Conservation (phyloP, 176 grass and related monocot genomes). For the Triticum urartu region DNA sequence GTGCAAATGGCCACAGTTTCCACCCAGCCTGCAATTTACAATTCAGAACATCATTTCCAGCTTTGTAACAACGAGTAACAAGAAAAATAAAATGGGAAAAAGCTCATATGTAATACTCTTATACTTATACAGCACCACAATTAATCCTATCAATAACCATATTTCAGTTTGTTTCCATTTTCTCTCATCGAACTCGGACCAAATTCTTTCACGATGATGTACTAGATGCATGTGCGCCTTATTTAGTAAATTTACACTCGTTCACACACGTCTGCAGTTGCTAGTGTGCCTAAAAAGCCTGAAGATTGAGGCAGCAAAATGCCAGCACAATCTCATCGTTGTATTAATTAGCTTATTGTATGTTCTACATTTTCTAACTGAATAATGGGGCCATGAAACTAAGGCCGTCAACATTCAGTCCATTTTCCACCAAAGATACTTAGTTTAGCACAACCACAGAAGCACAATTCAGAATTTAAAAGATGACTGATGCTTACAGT, state of each 20-base stretch:
- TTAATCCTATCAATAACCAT: not conserved
- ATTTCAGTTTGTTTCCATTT: not conserved
- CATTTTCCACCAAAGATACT: not conserved
- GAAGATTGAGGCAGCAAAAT: not conserved
- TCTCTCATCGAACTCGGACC: not conserved
- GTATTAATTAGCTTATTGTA: not conserved
- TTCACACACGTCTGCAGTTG: not conserved
- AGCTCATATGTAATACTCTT: not conserved
- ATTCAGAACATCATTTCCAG: not conserved
- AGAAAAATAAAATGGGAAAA: not conserved
- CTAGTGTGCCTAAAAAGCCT: not conserved
- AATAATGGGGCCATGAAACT: not conserved
- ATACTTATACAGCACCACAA: not conserved
- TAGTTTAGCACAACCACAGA: not conserved
- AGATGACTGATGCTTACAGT: conserved; percentile 57
- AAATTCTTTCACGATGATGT: not conserved
- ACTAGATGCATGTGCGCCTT: not conserved
- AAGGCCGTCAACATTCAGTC: not conserved
- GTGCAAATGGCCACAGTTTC: conserved; percentile 96
- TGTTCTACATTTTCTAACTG: not conserved
- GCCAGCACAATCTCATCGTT: not conserved
- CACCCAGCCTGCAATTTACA: conserved; percentile 75
- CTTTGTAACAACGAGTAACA: not conserved
- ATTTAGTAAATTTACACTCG: not conserved
- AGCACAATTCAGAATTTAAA: conserved; percentile 1